Base-by-base conservation (phyloP, 1,284 basidiomycete species). In the Puccinia polysora region DNA sequence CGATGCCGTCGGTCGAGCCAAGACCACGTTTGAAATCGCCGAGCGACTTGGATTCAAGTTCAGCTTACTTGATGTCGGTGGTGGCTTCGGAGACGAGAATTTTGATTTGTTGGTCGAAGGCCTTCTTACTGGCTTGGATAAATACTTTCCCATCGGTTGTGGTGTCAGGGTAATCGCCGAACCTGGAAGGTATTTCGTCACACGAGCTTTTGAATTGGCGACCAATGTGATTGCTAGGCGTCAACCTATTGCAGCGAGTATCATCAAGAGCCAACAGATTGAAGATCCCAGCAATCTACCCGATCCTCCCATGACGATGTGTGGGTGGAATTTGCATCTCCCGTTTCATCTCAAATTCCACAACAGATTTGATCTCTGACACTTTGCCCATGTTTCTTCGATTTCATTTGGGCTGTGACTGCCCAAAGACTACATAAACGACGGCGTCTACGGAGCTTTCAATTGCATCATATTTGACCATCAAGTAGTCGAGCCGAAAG, bases 391-490 rank as follows among this genome's bases (percentile, higher is more conserved):
- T 40, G 2, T 47, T 69, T 34, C 4, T 18, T 20, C n/a, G 36
- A 49, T 36, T n/a, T n/a, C n/a, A n/a, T n/a, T n/a, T n/a, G n/a
- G n/a, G n/a, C n/a, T n/a, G n/a, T n/a, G n/a, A n/a, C n/a, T n/a
- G n/a, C 15, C 30, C 20, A 52, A 49, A 71, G 68, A 95, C 83
- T 97, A 96, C 83, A 91, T 96, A 85, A 96, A 94, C 82, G 94
- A 96, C 80, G 94, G 93, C 55, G 91, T 97, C 49, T 98, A 98
- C 81, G 94, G 95, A 67, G 90, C 95, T 23, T 97, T 98, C 86
- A 97, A 98, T 85, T 93, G 91, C 81, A 90, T 91, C 81, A 83
- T 95, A 79, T 95, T 94, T 81, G 91, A 95, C 81, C 92, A 94
- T 81, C 90, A 92, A 79, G 85, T 87, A 74, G 88, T 90, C 20